A percentile compares a stretch with the other conserved stretches of the same genome.
phyloP scores from a whole-genome alignment of 441 rosid genomes.

The Omphalea diandra region DNA sequence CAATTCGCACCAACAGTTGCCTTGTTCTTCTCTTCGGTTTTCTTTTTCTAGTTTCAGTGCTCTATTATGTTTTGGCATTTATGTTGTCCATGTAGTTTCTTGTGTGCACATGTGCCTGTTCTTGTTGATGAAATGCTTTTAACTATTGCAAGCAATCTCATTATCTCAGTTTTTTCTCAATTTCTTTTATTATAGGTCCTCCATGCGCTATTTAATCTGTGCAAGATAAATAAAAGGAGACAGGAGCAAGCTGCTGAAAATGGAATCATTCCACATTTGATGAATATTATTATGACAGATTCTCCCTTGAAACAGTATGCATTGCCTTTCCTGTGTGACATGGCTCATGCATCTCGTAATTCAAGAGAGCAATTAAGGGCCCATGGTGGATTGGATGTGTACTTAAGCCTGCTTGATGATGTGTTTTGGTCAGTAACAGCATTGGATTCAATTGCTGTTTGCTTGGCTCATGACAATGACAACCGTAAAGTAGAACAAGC shows the following conservation, averaged over 20 bases:
- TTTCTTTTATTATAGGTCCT: slow-evolving; percentile 57
- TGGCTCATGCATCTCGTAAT: slow-evolving; percentile 99
- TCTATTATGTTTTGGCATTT: too few relatives aligned
- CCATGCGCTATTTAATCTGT: slow-evolving; percentile 86
- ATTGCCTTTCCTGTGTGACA: slow-evolving; percentile 87
- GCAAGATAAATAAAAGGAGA: slow-evolving; percentile 98
- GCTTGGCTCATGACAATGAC: slow-evolving; percentile 98
- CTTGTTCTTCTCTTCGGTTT: too few relatives aligned
- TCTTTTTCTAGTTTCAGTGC: too few relatives aligned
- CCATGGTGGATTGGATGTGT: slow-evolving; percentile 94
- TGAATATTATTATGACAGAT: slow-evolving; percentile 76
- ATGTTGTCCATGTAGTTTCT: background rate
- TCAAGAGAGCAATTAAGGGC: slow-evolving; percentile 98
- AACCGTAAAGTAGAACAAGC: slow-evolving; percentile 93
- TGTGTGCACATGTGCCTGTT: background rate
- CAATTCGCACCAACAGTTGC: too few relatives aligned
- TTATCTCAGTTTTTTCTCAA: slow-evolving; percentile 7
- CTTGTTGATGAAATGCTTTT: background rate
- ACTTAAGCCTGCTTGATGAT: slow-evolving; percentile 89
- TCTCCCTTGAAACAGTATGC: slow-evolving; percentile 86
- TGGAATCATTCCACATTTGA: slow-evolving; percentile 94
- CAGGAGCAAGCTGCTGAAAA: slow-evolving; percentile 99
- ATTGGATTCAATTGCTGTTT: slow-evolving; percentile 94
- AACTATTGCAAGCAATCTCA: slow-evolving; percentile 4
- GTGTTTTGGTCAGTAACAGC: slow-evolving; percentile 88